Percentiles rank a stretch among this genome's conserved stretches.
Evolutionary conservation across 2,329 filamentous ascomycete genomes (phyloP).

Genomic region (Monosporascus sp.): DNA sequence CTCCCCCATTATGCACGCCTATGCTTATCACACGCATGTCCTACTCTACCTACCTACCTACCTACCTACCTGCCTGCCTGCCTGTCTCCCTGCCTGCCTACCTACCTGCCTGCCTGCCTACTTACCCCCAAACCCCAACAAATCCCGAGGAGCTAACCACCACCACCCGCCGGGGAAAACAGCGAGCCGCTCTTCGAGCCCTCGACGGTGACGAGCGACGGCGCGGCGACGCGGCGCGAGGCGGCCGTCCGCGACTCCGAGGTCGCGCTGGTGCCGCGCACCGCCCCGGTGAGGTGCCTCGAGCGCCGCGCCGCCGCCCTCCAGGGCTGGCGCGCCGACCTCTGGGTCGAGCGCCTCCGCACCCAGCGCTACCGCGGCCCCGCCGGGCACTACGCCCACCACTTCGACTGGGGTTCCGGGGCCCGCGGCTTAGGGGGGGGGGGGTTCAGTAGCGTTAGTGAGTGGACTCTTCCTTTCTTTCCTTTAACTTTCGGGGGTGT

Average conservation of each 20-base stretch:
- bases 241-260: conserved; percentile 44
- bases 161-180: background rate
- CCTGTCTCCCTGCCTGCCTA: background rate
- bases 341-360: conserved; percentile 48
- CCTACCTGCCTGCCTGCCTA: background rate
- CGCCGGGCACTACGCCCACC: conserved; percentile 46
- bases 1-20: background rate
- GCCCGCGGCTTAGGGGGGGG: conserved; percentile 42
- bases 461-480: background rate
- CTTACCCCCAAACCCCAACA: background rate
- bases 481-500: background rate
- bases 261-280: conserved; percentile 47
- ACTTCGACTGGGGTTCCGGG: conserved; percentile 51
- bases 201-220: conserved; percentile 46
- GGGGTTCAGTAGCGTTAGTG: conserved; percentile 33
- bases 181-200: conserved; percentile 45
- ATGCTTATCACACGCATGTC: background rate
- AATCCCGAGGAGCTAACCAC: background rate
- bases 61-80: background rate
- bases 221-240: conserved; percentile 35
- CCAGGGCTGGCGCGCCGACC: conserved; percentile 49
- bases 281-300: conserved; percentile 30
- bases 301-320: conserved; percentile 41
- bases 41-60: background rate
- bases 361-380: conserved; percentile 42